phyloP scores from a whole-genome alignment of 768 basidiomycete species.

The Trametes villosa region DNA sequence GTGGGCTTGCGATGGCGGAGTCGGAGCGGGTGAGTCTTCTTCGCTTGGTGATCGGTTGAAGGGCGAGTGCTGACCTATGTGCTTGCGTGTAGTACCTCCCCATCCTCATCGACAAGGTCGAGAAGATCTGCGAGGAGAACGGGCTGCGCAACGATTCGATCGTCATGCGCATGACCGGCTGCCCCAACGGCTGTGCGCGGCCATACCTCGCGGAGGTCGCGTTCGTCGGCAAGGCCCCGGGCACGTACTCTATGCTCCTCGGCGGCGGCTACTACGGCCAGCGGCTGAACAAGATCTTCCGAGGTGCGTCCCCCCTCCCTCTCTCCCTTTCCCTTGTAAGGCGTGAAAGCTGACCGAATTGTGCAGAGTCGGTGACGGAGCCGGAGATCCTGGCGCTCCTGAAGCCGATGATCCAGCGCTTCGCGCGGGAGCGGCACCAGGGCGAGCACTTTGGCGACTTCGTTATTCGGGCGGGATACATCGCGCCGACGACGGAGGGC shows the following conservation, averaged over 20 bases:
- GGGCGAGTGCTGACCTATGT: background rate
- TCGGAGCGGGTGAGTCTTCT: conserved; percentile 63
- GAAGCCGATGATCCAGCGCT: conserved; percentile 91
- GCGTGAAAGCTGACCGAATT: background rate
- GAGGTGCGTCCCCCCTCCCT: conserved; percentile 51
- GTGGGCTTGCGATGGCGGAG: conserved; percentile 84
- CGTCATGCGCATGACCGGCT: conserved; percentile 99
- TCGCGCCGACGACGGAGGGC: conserved; percentile 82
- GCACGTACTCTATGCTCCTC: conserved; percentile 91
- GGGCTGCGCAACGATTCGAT: conserved; percentile 94
- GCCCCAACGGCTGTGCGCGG: conserved; percentile 91
- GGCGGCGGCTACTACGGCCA: conserved; percentile 96
- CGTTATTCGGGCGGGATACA: conserved; percentile 89
- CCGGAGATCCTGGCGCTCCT: conserved; percentile 91
- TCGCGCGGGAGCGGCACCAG: conserved; percentile 82
- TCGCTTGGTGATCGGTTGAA: background rate
- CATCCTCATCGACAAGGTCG: conserved; percentile 90
- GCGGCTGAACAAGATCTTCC: conserved; percentile 94
- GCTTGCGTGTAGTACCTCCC: conserved; percentile 78
- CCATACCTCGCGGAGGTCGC: conserved; percentile 97
- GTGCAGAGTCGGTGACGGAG: conserved; percentile 81
- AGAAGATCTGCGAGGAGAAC: conserved; percentile 91
- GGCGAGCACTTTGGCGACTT: conserved; percentile 97
- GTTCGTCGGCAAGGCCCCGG: conserved; percentile 95
- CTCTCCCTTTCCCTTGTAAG: background rate